These are phyloP conservation scores for Elasticomyces elasticus DNA, from an alignment of 495 filamentous ascomycete species.

Conservation along the genomic window DNA sequence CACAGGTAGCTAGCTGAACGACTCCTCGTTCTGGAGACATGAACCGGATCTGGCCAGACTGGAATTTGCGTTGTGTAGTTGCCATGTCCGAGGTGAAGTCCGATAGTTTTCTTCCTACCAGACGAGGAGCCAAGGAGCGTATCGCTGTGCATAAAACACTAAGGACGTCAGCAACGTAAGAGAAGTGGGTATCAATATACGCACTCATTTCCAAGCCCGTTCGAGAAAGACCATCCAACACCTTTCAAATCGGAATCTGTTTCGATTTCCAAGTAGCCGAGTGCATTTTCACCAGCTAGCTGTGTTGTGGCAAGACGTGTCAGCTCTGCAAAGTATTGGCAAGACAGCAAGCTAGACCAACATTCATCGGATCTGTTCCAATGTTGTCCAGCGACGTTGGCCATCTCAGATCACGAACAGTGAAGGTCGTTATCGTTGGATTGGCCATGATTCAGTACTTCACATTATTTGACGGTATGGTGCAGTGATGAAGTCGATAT, in stretches of 20 bases:
- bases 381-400: neutral
- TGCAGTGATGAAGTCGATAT: too few species aligned
- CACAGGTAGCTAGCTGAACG: slow-evolving; percentile 78
- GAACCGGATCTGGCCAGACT: slow-evolving; percentile 85
- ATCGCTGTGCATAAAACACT: slow-evolving; percentile 65
- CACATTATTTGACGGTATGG: too few species aligned
- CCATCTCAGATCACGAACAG: neutral
- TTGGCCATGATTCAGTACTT: neutral
- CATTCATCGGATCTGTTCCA: slow-evolving; percentile 76
- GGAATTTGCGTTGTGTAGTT: slow-evolving; percentile 73
- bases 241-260: slow-evolving; percentile 63
- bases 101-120: slow-evolving; percentile 59
- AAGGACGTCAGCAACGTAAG: neutral
- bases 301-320: too few species aligned
- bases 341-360: too few species aligned
- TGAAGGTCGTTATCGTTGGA: neutral
- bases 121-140: slow-evolving; percentile 57
- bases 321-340: too few species aligned
- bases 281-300: slow-evolving; percentile 83
- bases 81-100: slow-evolving; percentile 71
- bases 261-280: slow-evolving; percentile 79
- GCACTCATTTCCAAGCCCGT: slow-evolving; percentile 85
- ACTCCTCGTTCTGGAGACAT: slow-evolving; percentile 91
- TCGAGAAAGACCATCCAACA: slow-evolving; percentile 93
- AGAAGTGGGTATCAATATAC: slow-evolving; percentile 24